phyloP scores from a whole-genome alignment of 768 basidiomycete genomes.

The Asterophora lycoperdoides region DNA sequence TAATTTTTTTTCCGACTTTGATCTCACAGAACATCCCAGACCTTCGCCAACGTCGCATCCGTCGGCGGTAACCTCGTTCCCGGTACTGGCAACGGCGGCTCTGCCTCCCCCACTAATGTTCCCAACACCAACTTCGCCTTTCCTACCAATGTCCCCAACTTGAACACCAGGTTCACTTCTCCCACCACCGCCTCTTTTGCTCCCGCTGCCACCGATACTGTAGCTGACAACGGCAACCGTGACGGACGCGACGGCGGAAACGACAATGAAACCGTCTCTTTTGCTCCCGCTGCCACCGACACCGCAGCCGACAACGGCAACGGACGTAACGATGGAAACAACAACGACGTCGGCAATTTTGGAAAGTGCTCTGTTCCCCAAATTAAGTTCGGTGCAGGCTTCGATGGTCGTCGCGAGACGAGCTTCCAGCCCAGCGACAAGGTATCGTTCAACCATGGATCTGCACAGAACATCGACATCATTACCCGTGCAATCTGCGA shows the following conservation, averaged over 20 bases:
- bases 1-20: slow-evolving; percentile 3
- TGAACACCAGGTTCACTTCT: too few species aligned
- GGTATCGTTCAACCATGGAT: slow-evolving; percentile 51
- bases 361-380: slow-evolving; percentile 50
- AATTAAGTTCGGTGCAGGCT: slow-evolving; percentile 52
- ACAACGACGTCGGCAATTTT: slow-evolving; percentile 36
- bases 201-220: slow-evolving; percentile 17
- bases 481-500: slow-evolving; percentile 61
- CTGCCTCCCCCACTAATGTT: slow-evolving; percentile 13
- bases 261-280: slow-evolving; percentile 6
- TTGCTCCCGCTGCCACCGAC: slow-evolving; percentile 16
- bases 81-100: slow-evolving; percentile 21
- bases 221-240: slow-evolving; percentile 10
- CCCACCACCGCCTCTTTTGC: background rate
- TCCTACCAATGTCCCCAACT: slow-evolving; percentile 8
- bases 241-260: background rate
- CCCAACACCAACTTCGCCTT: slow-evolving; percentile 11
- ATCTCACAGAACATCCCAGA: slow-evolving; percentile 20
- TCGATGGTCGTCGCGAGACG: slow-evolving; percentile 52
- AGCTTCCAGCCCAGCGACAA: slow-evolving; percentile 49
- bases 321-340: background rate
- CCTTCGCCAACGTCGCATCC: slow-evolving; percentile 34
- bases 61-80: slow-evolving; percentile 34
- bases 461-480: slow-evolving; percentile 56
- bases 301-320: slow-evolving; percentile 11